Evolutionary conservation across 345 rosid species (phyloP), one percentile per base, ranked within the genome.

Genomic region (Draba incana): DNA sequence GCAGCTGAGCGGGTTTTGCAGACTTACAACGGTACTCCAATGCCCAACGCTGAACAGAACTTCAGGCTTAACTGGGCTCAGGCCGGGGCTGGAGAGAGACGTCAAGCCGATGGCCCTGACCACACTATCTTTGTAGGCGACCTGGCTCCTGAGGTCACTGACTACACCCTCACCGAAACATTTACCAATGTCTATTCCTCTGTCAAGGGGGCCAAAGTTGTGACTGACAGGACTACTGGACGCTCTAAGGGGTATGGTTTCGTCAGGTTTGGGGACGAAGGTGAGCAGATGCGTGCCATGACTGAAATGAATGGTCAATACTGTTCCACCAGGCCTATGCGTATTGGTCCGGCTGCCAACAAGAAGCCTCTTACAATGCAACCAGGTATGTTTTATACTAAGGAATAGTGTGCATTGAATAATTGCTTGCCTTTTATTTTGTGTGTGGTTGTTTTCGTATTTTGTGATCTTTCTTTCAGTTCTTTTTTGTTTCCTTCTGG

Each of bases 181-280:
- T 95, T 95, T 72, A 85, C 74, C 68, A 78, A 43, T 10, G 75
- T 76, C 3, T 92, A 92, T 50, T 38, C 80, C 3, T 85, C 99
- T 25, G 84, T 92, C 28, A 95, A 88, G 74, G 96, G 99, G 64
- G 97, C 97, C 2, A 95, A 92, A 80, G 89, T 89, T 67, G 96
- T 95, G 24, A 88, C 81, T 23, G 99, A 95, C 65, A 89, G 93
- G 81, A 60, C 67, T 10, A 95, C 97, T 45, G 98, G 98, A 53
- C 86, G 96, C 41, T 84, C 98, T 2, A 92, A 95, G 76, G 99
- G 99, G 1, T 95, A 95, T 83, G 99, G 98, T 25, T 95, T 95
- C 83, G 93, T 95, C 57, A 92, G 84, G 75, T 92, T 95, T 82
- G 87, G 65, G 8, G 96, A 95, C 61, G 97, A 95, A 74, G 68